phyloP scores from a whole-genome alignment of 352 stramenopile species.

The Pythium sp. region DNA sequence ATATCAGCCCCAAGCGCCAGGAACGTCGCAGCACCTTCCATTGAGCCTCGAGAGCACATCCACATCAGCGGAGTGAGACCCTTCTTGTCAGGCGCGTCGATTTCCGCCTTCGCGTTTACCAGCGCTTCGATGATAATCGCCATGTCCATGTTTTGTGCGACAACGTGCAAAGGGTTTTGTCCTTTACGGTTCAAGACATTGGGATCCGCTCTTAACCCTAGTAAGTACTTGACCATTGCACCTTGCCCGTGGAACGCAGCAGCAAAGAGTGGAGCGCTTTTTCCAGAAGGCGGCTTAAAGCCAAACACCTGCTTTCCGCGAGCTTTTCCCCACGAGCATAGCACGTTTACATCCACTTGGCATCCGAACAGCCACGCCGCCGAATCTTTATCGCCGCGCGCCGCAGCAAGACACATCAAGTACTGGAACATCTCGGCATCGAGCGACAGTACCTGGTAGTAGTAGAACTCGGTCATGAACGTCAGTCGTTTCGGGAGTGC shows the following conservation, averaged over 20 bases:
- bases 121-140: conserved; percentile 63
- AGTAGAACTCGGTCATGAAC: conserved; percentile 85
- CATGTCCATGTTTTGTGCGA: conserved; percentile 54
- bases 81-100: conserved; percentile 60
- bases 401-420: conserved; percentile 63
- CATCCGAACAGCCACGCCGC: conserved; percentile 51
- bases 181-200: conserved; percentile 63
- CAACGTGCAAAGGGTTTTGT: conserved; percentile 63
- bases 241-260: conserved; percentile 57
- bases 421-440: conserved; percentile 82
- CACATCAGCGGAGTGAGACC: conserved; percentile 79
- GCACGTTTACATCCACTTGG: conserved; percentile 56
- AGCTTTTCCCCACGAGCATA: conserved; percentile 71
- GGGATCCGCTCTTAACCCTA: conserved; percentile 42
- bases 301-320: conserved; percentile 69
- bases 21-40: conserved; percentile 71
- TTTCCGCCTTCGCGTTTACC: conserved; percentile 46
- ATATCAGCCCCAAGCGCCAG: conserved; percentile 71
- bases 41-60: conserved; percentile 55
- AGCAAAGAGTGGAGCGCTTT: conserved; percentile 61
- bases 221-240: conserved; percentile 63
- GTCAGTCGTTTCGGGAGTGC: conserved; percentile 74
- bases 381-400: conserved; percentile 69
- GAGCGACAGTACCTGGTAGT: conserved; percentile 77
- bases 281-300: conserved; percentile 53